These are phyloP conservation scores for Fusarium torreyae DNA, from an alignment of 2,329 filamentous ascomycete species.

Conservation along the genomic window DNA sequence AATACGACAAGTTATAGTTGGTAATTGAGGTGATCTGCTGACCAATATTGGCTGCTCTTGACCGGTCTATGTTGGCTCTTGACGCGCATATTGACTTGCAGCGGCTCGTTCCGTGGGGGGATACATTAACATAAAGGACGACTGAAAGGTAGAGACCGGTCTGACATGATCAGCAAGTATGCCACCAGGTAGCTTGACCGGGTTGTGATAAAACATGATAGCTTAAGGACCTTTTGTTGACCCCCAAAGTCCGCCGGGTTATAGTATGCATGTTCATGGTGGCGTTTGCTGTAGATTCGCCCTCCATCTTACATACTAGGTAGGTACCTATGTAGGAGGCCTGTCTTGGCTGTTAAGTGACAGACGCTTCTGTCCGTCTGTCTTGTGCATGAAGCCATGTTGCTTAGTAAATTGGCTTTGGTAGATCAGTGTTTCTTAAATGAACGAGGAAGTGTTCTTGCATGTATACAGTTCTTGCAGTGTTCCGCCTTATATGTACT, in stretches of 20 bases:
- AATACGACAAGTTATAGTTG: not conserved
- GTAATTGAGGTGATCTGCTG: not conserved
- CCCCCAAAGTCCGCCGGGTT: not conserved
- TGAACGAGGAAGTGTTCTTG: not conserved
- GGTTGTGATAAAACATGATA: no score
- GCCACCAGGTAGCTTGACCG: not conserved
- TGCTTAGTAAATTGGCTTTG: not conserved
- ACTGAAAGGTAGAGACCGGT: not conserved
- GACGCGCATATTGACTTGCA: slow-evolving; percentile 9
- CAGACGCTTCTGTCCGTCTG: not conserved
- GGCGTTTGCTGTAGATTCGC: not conserved
- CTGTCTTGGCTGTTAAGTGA: not conserved
- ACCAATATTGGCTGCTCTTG: not conserved
- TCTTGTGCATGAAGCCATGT: not conserved
- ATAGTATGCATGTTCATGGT: not conserved
- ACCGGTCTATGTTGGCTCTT: not conserved
- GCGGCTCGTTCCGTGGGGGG: slow-evolving; percentile 21
- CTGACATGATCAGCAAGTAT: not conserved
- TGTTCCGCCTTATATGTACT: not conserved
- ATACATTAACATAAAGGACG: slow-evolving; percentile 18
- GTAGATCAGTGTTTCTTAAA: not conserved
- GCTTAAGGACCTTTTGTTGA: not conserved
- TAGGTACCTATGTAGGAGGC: no score
- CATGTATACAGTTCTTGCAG: not conserved
- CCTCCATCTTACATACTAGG: not conserved